These are phyloP conservation scores for Ruellia speciosa DNA, from an alignment of 305 asterid species.

Conservation along the genomic window DNA sequence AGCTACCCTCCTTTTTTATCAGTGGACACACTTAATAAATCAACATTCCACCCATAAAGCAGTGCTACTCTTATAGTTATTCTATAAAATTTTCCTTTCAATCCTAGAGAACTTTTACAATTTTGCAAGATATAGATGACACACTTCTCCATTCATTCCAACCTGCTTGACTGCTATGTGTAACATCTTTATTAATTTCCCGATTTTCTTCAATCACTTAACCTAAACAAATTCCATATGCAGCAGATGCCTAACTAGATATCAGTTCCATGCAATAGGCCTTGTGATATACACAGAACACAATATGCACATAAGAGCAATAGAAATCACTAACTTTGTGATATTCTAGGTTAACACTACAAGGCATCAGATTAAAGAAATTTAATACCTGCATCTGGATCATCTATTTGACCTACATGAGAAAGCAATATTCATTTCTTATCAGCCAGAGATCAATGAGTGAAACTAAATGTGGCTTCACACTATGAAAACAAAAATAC, in stretches of 20 bases:
- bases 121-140: too few species aligned
- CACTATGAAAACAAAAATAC: conserved; percentile 28
- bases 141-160: neutral
- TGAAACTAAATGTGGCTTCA: conserved; percentile 11
- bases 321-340: conserved; percentile 10
- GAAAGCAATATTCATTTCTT: conserved; percentile 21
- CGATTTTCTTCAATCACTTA: neutral
- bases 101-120: too few species aligned
- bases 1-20: too few species aligned
- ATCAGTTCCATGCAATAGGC: conserved; percentile 12
- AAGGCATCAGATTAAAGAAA: conserved; percentile 16
- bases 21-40: too few species aligned
- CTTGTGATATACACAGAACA: neutral
- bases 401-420: conserved; percentile 47
- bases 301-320: conserved; percentile 5
- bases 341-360: conserved; percentile 8
- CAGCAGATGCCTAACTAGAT: neutral
- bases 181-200: neutral
- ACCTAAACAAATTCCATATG: neutral
- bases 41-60: too few species aligned
- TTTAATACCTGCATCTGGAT: conserved; percentile 79
- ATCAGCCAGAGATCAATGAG: conserved; percentile 22
- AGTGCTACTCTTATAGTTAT: too few species aligned
- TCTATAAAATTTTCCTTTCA: too few species aligned
- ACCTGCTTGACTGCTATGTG: neutral